phyloP scores from a whole-genome alignment of 176 grass and related monocot genomes.

The Hordeum marinum region DNA sequence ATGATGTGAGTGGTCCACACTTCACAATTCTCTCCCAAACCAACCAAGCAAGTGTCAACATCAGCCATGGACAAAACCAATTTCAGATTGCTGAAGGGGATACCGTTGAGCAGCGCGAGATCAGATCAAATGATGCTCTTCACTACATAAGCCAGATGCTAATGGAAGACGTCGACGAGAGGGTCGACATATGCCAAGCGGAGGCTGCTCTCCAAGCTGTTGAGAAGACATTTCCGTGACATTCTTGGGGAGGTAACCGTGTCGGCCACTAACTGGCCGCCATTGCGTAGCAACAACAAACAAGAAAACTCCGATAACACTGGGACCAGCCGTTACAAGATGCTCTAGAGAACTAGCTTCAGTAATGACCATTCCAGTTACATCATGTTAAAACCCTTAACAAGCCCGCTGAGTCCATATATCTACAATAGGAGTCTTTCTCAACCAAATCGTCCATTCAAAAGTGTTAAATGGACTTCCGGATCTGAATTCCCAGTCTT shows the following conservation, averaged over 20 bases:
- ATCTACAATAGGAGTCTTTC: not conserved
- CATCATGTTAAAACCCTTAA: not conserved
- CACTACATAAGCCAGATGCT: slow-evolving; percentile 37
- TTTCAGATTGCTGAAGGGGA: not conserved
- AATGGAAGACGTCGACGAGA: slow-evolving; percentile 39
- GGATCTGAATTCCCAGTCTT: not conserved
- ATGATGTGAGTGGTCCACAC: no score
- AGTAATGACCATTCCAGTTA: not conserved
- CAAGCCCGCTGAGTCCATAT: not conserved
- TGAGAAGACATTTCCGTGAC: slow-evolving; percentile 43
- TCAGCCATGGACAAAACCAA: not conserved
- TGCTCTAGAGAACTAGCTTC: not conserved
- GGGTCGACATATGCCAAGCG: not conserved
- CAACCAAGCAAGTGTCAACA: no score
- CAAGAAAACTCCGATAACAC: not conserved
- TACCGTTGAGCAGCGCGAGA: not conserved
- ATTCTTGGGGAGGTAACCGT: slow-evolving; percentile 28
- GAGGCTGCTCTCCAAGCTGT: slow-evolving; percentile 27
- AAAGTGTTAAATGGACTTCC: not conserved
- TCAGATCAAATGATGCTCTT: slow-evolving; percentile 14
- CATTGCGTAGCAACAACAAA: not conserved
- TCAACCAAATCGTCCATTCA: not conserved
- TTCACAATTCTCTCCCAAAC: no score
- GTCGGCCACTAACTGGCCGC: not conserved
- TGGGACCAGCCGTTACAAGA: not conserved